Conservation (phyloP, 208 protist genomes). For the Naegleria gruberi region DNA sequence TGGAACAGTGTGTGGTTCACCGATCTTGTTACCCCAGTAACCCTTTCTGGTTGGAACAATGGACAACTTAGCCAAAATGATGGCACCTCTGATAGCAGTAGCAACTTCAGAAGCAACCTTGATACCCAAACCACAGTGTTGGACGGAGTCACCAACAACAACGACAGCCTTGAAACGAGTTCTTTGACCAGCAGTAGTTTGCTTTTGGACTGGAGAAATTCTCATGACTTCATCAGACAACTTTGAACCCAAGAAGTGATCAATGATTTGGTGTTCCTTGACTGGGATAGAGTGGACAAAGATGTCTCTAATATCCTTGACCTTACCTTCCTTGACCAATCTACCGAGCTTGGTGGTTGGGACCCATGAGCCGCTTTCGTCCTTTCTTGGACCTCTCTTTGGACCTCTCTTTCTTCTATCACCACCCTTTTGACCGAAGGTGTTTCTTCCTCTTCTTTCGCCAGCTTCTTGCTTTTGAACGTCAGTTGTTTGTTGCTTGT, state of each 20-base stretch:
- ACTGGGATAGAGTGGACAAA: constrained; percentile 98
- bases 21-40: constrained; percentile 99
- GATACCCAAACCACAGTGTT: constrained; percentile 96
- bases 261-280: constrained; percentile 99
- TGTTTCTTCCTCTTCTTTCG: neutral
- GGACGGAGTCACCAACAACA: constrained; percentile 94
- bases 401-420: constrained; percentile 39
- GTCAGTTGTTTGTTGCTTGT: neutral
- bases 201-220: constrained; percentile 99
- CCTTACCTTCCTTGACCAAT: constrained; percentile 89
- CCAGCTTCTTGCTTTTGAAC: neutral
- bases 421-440: constrained; percentile 36
- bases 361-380: constrained; percentile 70
- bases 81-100: constrained; percentile 94
- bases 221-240: constrained; percentile 92
- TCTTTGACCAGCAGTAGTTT: constrained; percentile 97
- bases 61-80: constrained; percentile 94
- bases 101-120: constrained; percentile 98
- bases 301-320: constrained; percentile 95
- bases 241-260: constrained; percentile 80
- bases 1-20: constrained; percentile 97
- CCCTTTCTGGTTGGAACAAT: constrained; percentile 95
- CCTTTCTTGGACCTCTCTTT: neutral
- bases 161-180: constrained; percentile 99
- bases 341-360: constrained; percentile 98